Conservation (phyloP, 2,329 filamentous ascomycete genomes). For the Penicillium capsulatum region DNA sequence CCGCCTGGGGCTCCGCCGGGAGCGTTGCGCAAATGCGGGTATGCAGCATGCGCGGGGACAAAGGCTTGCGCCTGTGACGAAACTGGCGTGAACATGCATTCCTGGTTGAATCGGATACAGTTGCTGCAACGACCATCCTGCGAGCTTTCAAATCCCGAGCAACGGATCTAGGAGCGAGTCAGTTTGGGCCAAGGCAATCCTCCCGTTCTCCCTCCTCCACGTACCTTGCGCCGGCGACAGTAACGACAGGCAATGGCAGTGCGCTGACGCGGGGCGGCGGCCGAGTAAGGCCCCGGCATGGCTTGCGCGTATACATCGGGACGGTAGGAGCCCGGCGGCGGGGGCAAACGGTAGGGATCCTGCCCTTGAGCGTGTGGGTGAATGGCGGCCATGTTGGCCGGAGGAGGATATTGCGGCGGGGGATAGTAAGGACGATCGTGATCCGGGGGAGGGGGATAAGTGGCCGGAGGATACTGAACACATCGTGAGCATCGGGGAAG, state of each 20-base stretch:
- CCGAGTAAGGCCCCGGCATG: conserved; percentile 41
- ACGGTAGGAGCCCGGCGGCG: conserved; percentile 42
- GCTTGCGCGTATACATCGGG: conserved; percentile 41
- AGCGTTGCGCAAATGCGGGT: conserved; percentile 49
- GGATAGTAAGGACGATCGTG: conserved; percentile 30
- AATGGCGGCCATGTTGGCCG: conserved; percentile 42
- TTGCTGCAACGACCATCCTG: conserved; percentile 69
- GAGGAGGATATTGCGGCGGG: conserved; percentile 36
- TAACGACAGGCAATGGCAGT: conserved; percentile 52
- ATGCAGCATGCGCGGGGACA: conserved; percentile 67
- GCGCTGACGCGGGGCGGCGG: conserved; percentile 48
- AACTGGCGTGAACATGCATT: conserved; percentile 73
- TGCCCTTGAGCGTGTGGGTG: conserved; percentile 40
- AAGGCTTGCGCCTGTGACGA: conserved; percentile 71
- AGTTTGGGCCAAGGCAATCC: background rate
- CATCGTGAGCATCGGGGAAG: no score
- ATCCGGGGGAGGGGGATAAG: conserved; percentile 30
- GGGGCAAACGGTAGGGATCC: conserved; percentile 44
- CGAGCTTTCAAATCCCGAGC: conserved; percentile 69
- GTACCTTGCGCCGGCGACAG: conserved; percentile 50
- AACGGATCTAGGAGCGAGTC: conserved; percentile 58
- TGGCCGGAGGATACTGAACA: conserved; percentile 30
- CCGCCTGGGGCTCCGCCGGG: conserved; percentile 30
- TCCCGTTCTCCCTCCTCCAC: no score
- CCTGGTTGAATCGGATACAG: conserved; percentile 68